A percentile compares a stretch with the other conserved stretches of the same genome.
phyloP scores from a whole-genome alignment of 1,284 basidiomycete species.

The Marasmius tenuissimus region DNA sequence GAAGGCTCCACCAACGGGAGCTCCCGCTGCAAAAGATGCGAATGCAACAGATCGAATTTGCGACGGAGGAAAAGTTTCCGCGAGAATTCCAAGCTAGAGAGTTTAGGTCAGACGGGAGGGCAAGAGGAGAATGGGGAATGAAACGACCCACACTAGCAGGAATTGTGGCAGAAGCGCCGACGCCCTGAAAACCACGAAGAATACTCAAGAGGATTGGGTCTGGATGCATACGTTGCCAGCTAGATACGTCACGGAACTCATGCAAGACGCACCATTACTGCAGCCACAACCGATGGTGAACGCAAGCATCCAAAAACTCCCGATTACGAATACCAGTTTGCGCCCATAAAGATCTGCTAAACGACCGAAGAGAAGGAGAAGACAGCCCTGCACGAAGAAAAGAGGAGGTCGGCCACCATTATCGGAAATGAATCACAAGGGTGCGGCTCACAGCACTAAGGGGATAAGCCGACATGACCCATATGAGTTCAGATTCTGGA shows the following conservation, averaged over 20 bases:
- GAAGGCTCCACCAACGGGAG: constrained; percentile 68
- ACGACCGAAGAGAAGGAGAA: constrained; percentile 69
- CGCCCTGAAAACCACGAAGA: constrained; percentile 72
- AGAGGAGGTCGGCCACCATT: background rate
- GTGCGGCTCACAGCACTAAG: background rate
- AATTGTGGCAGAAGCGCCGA: constrained; percentile 68
- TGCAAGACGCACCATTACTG: constrained; percentile 38
- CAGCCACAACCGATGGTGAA: constrained; percentile 60
- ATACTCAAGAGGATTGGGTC: constrained; percentile 59
- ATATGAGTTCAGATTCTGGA: background rate
- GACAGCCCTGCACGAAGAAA: constrained; percentile 55
- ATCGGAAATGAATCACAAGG: background rate
- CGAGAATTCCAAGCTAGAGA: constrained; percentile 72
- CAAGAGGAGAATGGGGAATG: background rate
- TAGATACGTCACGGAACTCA: background rate
- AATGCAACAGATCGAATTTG: constrained; percentile 71
- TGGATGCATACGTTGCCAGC: constrained; percentile 20
- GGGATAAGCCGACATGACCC: background rate
- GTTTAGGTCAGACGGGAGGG: background rate
- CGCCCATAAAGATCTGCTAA: constrained; percentile 74
- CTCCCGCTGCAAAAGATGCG: constrained; percentile 77
- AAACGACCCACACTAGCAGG: constrained; percentile 61
- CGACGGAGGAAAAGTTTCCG: constrained; percentile 70
- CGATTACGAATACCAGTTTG: constrained; percentile 59
- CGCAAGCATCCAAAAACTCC: constrained; percentile 44